Base-by-base conservation (phyloP, 768 basidiomycete species). In the Naganishia friedmannii region DNA sequence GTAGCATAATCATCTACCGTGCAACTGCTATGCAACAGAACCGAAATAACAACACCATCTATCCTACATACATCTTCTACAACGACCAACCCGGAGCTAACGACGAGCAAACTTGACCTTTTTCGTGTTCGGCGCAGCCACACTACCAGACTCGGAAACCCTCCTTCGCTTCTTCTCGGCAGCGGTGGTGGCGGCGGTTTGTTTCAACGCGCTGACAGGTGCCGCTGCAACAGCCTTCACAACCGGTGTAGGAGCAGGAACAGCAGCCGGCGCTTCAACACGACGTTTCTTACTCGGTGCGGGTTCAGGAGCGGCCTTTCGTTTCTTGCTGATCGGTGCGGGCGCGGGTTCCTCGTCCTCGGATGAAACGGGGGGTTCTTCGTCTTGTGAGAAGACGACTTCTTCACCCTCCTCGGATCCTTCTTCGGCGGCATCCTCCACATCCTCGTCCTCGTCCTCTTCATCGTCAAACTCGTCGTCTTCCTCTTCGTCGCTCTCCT, bases 331-430 rank as follows among this genome's bases (percentile, higher is more conserved):
- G 54, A 26, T 26, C 12, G 60, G 39, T 19, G 39, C 39, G 23
- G 39, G 60, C 6, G 60, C 34, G n/a, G 51, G 48, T 19, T 45
- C 32, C 37, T 67, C 66, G 21, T 66, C 54, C 42, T 67, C 57
- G 23, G 71, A 72, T 9, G 42, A 19, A 42, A 42, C 42, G 28
- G 28, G 26, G 6, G 71, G 66, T 28, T 58, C 58, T 7, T 70
- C 65, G 34, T 69, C 72, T 17, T 63, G 34, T 2, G 53, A 32
- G 74, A 88, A 87, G 1, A 85, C 82, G 32, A 88, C 88, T 74
- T 86, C 87, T 78, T 86, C 66, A 2, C 66, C 65, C 7, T 66
- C 53, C 28, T 71, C 66, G 32, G 76, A 55, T 63, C 73, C 75
- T 46, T 75, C 78, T 6, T 72, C 77, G 9, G 75, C 67, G 12